A percentile compares a stretch with the other conserved stretches of the same genome.
Evolutionary conservation across 202 grass and related monocot species (phyloP).

Genomic region (Zoysia matrella): DNA sequence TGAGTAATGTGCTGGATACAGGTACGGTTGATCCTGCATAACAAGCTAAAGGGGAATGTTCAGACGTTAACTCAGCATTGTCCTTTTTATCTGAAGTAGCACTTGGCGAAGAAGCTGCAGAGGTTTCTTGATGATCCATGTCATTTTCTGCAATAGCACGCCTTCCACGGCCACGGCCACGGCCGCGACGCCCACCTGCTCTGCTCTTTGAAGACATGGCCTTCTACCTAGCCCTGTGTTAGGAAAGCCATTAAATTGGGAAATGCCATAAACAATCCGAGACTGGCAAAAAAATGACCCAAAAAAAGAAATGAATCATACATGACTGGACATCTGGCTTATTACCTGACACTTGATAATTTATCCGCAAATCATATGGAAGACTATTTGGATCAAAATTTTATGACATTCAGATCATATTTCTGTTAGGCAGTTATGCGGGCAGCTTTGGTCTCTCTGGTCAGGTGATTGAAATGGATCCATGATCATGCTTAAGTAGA

Average conservation of each 20-base stretch:
- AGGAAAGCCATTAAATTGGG: constrained; percentile 22
- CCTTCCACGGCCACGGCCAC: constrained; percentile 9
- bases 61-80: constrained; percentile 7
- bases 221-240: background rate
- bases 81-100: background rate
- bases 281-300: background rate
- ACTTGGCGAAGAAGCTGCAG: background rate
- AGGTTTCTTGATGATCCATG: constrained; percentile 35
- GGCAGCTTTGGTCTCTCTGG: too few relatives aligned
- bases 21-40: constrained; percentile 24
- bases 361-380: too few relatives aligned
- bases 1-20: constrained; percentile 35
- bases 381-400: too few relatives aligned
- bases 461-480: too few relatives aligned
- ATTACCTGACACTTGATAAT: too few relatives aligned
- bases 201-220: constrained; percentile 44
- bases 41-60: constrained; percentile 27
- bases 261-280: background rate
- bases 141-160: constrained; percentile 14
- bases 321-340: too few relatives aligned
- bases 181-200: constrained; percentile 17
- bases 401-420: too few relatives aligned
- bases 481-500: too few relatives aligned
- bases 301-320: background rate
- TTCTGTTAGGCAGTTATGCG: too few relatives aligned